Base-by-base conservation (phyloP, 352 stramenopile genomes). In the Pythium aristosporum region DNA sequence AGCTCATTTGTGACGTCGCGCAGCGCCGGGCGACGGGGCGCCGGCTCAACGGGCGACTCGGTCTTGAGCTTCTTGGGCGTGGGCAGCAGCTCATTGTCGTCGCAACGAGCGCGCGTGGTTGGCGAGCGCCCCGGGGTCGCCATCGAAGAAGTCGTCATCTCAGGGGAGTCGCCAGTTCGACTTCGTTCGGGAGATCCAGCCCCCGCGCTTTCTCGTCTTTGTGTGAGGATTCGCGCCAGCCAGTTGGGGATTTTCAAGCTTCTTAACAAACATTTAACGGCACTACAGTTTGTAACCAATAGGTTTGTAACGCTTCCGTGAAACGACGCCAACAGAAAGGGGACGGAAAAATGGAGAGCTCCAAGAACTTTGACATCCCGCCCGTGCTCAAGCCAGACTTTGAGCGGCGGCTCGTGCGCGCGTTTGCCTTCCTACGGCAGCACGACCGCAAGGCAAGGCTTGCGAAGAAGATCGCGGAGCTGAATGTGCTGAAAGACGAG, bases 341-440 rank as follows among this genome's bases (percentile, higher is more conserved):
- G 10, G 7, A 8, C 3, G 12, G n/a, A 7, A 36, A 32, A 46
- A 72, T 68, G 59, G 65, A 67, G 55, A 65, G 59, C 59, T 65
- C 59, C 46, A 60, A 56, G 59, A 55, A 52, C 21, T 63, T 65
- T 46, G 59, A 72, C 37, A 36, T 72, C 11, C 43, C 65, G 16
- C 65, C 60, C 11, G 62, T 74, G 62, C 65, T 87, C 23, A 71
- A 74, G 44, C 54, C 70, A 4, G 81, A 87, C n/a, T 68, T 67
- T 20, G 69, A 76, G 36, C 63, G 74, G 56, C 76, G 77, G 43
- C 60, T 90, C 49, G 59, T 79, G 61, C 75, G 77, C 7, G 65
- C 82, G 16, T 88, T 90, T 44, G 77, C 68, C 57, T 77, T 80
- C 39, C 61, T 87, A 15, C 74, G 79, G 8, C 79, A 88, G 64